Evolutionary conservation across 805 yeast genomes (phyloP), one percentile per base, ranked within the genome.

Genomic region (Vanderwaltozyma polyspora): DNA sequence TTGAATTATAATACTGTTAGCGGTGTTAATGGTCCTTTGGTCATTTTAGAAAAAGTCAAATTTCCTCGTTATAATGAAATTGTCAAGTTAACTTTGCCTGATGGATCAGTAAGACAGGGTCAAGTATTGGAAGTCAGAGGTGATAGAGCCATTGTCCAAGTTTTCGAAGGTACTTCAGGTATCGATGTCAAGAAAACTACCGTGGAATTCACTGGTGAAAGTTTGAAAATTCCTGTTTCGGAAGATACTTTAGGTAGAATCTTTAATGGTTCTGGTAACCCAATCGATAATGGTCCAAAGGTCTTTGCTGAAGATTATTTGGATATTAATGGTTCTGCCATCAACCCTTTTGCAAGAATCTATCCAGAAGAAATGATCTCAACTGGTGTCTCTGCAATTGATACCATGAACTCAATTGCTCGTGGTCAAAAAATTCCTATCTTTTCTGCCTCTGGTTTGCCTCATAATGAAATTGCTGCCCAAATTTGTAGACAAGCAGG

Each of bases 401-500:
- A 91, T 63, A 87, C 96, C 38, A 91, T 91, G 98, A 93, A 91
- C 67, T 89, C 98, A 29, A 91, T 91, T 71, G 99, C 99, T 40
- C 84, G 99, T 74, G 99, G 99, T 49, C 99, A 91, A 69, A 91
- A 91, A 69, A 91, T 91, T 60, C 99, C 99, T 36, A 93, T 91
- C 62, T 91, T 91, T 68, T 85, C 96, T 36, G 98, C 98, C 31
- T 86, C 97, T 35, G 99, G 99, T 70, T 76, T 91, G 59, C 99
- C 99, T 38, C 99, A 91, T 66, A 91, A 91, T 60, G 99, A 91
- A 66, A 89, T 91, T 67, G 99, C 99, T 41, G 99, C 99, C 29
- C 99, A 91, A 66, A 89, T 91, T 61, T 89, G 97, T 73, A 86
- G 99, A 70, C 99, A 91, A 69, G 98, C 99, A 27, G 95, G 97